Base-by-base conservation (phyloP, 2,329 filamentous ascomycete species). In the Waltergamsia citrina region DNA sequence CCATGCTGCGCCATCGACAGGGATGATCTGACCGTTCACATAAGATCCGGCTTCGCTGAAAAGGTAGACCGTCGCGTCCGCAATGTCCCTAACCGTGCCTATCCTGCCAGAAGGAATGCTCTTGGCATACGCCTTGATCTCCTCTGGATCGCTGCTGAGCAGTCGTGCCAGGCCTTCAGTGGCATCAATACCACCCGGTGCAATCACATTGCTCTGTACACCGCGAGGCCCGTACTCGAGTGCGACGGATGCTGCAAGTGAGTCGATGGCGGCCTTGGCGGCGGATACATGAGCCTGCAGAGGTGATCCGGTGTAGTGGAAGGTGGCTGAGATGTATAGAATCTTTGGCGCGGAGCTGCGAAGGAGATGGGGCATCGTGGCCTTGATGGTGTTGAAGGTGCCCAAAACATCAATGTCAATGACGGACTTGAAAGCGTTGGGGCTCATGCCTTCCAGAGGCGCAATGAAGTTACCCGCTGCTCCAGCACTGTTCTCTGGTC, bases 331-430 rank as follows among this genome's bases (percentile, higher is more conserved):
- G 40, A 96, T 74, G 56, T 88, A 94, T 49, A 95, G 74, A 51
- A 96, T 87, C 38, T 88, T 78, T 8, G 88, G 87, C 29, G 47
- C 44, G 2, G 83, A 79, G n/a, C 86, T 93, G 46, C 76, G 69
- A 10, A 86, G 60, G 4, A 98, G 73, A 49, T 94, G 72, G 0
- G 86, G 85, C 22, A 95, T 64, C 1, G 86, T 92, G 4, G 90
- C 87, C 62, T 96, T 96, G 51, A 94, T 70, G 3, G 87, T 94
- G 64, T 96, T 94, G 63, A 84, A 98, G 12, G 85, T 93, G 21
- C 92, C 92, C 23, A 96, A 59, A 3, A 94, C 81, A 54, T 96
- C 92, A 50, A 98, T 98, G 41, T 96, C 92, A 49, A 96, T 90
- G 43, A 98, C 92, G 0, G 85, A 71, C 58, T 88, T 93, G 76